Conservation (phyloP, 805 yeast species). For the Ogataea minuta region DNA sequence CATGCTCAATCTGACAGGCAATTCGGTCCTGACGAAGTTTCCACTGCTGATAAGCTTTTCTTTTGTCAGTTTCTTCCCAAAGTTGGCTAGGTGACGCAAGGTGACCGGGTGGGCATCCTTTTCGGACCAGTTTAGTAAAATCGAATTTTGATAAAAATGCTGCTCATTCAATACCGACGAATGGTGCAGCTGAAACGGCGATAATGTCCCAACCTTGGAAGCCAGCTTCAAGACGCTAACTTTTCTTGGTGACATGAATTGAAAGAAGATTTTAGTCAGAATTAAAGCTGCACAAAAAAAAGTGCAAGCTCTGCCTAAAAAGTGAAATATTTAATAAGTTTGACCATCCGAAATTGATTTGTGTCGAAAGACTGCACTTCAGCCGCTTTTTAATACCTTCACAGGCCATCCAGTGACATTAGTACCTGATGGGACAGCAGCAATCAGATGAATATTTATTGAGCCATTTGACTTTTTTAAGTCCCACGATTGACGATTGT, state of each 20-base stretch:
- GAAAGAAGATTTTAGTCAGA: too few relatives aligned
- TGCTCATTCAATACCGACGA: slow-evolving; percentile 42
- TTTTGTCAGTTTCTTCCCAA: slow-evolving; percentile 73
- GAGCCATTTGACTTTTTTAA: too few relatives aligned
- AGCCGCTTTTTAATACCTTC: too few relatives aligned
- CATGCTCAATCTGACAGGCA: slow-evolving; percentile 81
- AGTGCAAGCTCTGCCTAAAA: too few relatives aligned
- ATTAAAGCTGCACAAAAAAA: too few relatives aligned
- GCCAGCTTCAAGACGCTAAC: slow-evolving; percentile 17
- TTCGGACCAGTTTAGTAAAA: slow-evolving; percentile 59
- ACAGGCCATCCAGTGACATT: too few relatives aligned
- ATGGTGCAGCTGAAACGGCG: slow-evolving; percentile 22
- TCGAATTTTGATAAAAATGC: slow-evolving; percentile 83
- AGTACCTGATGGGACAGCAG: too few relatives aligned
- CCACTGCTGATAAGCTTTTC: slow-evolving; percentile 82
- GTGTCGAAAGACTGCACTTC: too few relatives aligned
- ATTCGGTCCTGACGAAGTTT: slow-evolving; percentile 80
- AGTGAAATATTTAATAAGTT: too few relatives aligned
- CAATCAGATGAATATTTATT: too few relatives aligned
- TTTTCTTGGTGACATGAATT: neutral
- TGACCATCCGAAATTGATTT: too few relatives aligned
- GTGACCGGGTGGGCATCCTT: slow-evolving; percentile 86
- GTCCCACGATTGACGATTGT: too few relatives aligned
- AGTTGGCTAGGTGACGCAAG: slow-evolving; percentile 84
- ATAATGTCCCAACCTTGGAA: slow-evolving; percentile 15